Evolutionary conservation across 345 rosid species (phyloP).

Genomic region (Populus euphratica): DNA sequence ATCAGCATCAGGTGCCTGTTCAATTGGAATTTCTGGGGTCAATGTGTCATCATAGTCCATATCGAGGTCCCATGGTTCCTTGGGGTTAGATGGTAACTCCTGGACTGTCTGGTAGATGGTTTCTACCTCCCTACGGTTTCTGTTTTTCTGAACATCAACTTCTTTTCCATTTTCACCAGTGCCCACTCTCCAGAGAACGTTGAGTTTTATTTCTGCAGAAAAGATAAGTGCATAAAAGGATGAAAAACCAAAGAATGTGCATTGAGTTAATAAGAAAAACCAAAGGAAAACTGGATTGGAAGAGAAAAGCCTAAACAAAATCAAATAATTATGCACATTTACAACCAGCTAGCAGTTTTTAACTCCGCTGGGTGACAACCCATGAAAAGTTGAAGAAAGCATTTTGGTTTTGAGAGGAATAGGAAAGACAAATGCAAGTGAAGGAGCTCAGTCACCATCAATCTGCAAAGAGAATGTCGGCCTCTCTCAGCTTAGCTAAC

Average conservation of each 20-base stretch:
- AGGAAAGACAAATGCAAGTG: not conserved
- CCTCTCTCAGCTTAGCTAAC: conserved; percentile 1
- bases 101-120: conserved; percentile 45
- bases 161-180: conserved; percentile 92
- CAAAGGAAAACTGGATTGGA: not conserved
- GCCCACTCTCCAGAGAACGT: conserved; percentile 65
- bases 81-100: conserved; percentile 77
- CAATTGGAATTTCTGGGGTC: conserved; percentile 76
- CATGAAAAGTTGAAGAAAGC: not conserved
- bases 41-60: conserved; percentile 89
- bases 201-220: conserved; percentile 68
- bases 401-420: not conserved
- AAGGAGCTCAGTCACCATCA: not conserved
- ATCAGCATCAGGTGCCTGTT: conserved; percentile 77
- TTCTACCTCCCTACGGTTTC: conserved; percentile 83
- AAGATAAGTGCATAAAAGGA: conserved; percentile 26
- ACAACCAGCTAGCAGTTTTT: not conserved
- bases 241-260: conserved; percentile 18
- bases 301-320: not conserved
- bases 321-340: not conserved
- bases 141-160: conserved; percentile 70
- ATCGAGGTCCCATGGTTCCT: conserved; percentile 95
- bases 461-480: not conserved
- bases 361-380: not conserved
- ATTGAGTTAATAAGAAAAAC: conserved; percentile 4